Percentiles rank a stretch among this genome's conserved stretches.
These are phyloP conservation scores for Rutstroemia sp. DNA, from an alignment of 2,329 filamentous ascomycete genomes.

Conservation along the genomic window DNA sequence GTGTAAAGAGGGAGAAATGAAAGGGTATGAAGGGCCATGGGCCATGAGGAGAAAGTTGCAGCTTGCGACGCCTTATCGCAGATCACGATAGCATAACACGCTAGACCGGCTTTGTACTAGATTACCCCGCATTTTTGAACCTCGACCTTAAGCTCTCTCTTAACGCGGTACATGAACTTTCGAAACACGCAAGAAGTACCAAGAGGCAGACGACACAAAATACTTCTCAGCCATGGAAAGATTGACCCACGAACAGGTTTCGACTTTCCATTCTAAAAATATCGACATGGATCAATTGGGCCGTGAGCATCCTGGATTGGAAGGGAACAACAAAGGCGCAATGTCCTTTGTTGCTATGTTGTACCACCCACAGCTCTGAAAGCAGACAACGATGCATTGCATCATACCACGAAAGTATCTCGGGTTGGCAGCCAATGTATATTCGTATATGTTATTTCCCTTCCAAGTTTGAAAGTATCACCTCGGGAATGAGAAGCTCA, in stretches of 20 bases:
- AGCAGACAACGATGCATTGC: not conserved
- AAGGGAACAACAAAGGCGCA: not conserved
- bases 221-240: no score
- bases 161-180: not conserved
- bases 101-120: not conserved
- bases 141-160: not conserved
- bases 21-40: no score
- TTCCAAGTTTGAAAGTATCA: not conserved
- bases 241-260: no score
- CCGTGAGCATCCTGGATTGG: not conserved
- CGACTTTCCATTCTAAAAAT: not conserved
- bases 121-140: constrained; percentile 3
- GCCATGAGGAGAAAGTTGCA: no score
- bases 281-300: not conserved
- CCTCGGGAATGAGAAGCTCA: not conserved
- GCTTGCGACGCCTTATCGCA: not conserved
- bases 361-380: not conserved
- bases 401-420: not conserved
- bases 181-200: not conserved
- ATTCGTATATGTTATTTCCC: not conserved
- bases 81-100: not conserved
- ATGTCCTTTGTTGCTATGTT: not conserved
- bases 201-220: not conserved
- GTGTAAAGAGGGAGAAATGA: not conserved
- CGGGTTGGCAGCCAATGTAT: not conserved